Evolutionary conservation across 306 rosid species (phyloP).

Genomic region (Clitoria ternatea): DNA sequence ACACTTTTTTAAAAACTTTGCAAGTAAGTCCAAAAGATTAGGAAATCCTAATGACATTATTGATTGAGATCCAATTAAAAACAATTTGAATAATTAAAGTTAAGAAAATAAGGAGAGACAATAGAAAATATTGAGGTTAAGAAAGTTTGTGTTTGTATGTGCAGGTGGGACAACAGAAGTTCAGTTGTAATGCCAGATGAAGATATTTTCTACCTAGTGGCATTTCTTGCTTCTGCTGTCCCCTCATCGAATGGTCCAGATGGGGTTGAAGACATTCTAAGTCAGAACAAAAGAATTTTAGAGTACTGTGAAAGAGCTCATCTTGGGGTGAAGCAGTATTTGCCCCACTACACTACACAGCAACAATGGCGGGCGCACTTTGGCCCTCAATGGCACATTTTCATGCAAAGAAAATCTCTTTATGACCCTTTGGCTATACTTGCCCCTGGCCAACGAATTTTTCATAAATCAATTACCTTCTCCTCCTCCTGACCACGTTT

Average conservation of each 20-base stretch:
- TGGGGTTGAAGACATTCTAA: slow-evolving; percentile 71
- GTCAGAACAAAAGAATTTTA: slow-evolving; percentile 77
- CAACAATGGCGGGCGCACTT: slow-evolving; percentile 83
- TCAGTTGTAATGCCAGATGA: slow-evolving; percentile 72
- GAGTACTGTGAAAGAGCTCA: slow-evolving; percentile 66
- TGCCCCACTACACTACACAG: slow-evolving; percentile 75
- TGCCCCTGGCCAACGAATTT: slow-evolving; percentile 88
- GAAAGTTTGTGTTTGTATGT: no score
- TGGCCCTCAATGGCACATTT: slow-evolving; percentile 80
- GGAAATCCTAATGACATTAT: no score
- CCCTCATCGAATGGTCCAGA: slow-evolving; percentile 76
- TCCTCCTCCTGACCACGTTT: slow-evolving; percentile 32
- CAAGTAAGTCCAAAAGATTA: no score
- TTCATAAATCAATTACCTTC: slow-evolving; percentile 56
- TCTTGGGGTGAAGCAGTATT: slow-evolving; percentile 86
- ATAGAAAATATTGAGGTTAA: no score
- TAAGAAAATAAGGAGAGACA: no score
- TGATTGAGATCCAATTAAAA: no score
- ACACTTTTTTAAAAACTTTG: no score
- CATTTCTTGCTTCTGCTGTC: slow-evolving; percentile 83
- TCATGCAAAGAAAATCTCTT: slow-evolving; percentile 61
- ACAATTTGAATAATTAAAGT: no score
- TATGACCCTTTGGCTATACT: slow-evolving; percentile 93
- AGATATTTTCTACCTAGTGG: slow-evolving; percentile 82
- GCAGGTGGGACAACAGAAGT: slow-evolving; percentile 91